A percentile compares a stretch with the other conserved stretches of the same genome.
Evolutionary conservation across 148 eudicot species (phyloP).

Genomic region (Silene conica): DNA sequence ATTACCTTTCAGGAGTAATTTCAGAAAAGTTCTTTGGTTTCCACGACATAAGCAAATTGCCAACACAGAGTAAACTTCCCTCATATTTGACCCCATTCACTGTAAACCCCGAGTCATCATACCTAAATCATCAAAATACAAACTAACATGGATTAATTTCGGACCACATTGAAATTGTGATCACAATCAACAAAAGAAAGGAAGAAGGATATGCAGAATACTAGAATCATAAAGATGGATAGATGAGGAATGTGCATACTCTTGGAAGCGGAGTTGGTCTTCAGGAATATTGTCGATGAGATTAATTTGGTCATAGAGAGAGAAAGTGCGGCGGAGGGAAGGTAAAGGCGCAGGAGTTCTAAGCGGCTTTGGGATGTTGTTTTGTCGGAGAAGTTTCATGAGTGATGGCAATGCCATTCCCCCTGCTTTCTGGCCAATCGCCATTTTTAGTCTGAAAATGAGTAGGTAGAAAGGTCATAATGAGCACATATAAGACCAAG

Average conservation of each 20-base stretch:
- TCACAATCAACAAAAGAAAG: neutral
- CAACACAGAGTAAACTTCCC: constrained; percentile 83
- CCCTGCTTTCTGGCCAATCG: constrained; percentile 53
- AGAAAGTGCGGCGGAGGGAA: constrained; percentile 83
- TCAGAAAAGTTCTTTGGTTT: constrained; percentile 63
- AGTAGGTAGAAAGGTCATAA: too few species aligned
- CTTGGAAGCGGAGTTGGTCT: constrained; percentile 89
- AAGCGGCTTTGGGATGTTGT: constrained; percentile 29
- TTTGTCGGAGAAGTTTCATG: constrained; percentile 47
- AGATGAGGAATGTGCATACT: constrained; percentile 23
- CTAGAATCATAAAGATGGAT: too few species aligned
- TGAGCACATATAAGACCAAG: neutral
- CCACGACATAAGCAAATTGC: constrained; percentile 88
- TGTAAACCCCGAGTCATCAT: constrained; percentile 65
- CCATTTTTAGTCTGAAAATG: constrained; percentile 32
- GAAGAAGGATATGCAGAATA: too few species aligned
- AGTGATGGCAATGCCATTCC: constrained; percentile 60
- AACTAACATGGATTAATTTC: neutral
- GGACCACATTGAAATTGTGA: neutral
- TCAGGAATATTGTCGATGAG: constrained; percentile 85
- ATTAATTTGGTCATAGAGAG: constrained; percentile 92
- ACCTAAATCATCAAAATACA: constrained; percentile 33
- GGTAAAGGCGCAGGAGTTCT: constrained; percentile 44
- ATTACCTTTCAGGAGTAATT: constrained; percentile 65
- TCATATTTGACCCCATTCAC: constrained; percentile 78